phyloP scores from a whole-genome alignment of 1,139 yeast species.

The Taphrina flavorubra region DNA sequence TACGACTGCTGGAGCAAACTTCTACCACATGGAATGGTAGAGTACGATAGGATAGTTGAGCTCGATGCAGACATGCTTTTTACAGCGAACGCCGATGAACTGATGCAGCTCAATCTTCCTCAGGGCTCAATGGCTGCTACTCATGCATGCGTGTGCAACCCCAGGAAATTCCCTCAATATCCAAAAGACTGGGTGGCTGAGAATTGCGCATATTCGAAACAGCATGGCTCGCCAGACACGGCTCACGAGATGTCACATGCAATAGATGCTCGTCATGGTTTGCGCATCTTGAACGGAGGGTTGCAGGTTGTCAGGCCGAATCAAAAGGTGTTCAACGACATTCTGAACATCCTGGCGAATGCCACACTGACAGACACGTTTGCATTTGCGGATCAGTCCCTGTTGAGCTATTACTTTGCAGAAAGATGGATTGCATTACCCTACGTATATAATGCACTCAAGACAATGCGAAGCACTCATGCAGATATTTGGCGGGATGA shows the following conservation, averaged over 20 bases:
- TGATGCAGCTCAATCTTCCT: constrained; percentile 56
- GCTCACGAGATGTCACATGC: constrained; percentile 52
- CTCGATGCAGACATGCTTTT: constrained; percentile 66
- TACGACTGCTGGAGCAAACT: constrained; percentile 66
- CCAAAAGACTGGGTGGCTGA: constrained; percentile 60
- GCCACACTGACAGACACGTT: constrained; percentile 54
- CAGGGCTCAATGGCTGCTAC: constrained; percentile 59
- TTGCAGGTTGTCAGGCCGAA: constrained; percentile 59
- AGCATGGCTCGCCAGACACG: constrained; percentile 45
- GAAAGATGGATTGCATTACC: constrained; percentile 60
- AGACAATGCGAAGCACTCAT: constrained; percentile 58
- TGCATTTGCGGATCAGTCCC: constrained; percentile 64
- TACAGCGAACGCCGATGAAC: constrained; percentile 61
- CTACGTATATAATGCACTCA: constrained; percentile 61
- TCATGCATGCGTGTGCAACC: constrained; percentile 68
- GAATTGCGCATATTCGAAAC: constrained; percentile 60
- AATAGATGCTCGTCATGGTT: constrained; percentile 55
- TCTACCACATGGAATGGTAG: constrained; percentile 59
- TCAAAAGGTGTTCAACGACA: constrained; percentile 52
- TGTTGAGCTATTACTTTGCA: constrained; percentile 60
- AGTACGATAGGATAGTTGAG: constrained; percentile 60
- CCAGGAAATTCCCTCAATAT: constrained; percentile 58
- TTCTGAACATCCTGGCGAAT: constrained; percentile 53
- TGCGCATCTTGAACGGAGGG: constrained; percentile 63
- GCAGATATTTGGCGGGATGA: constrained; percentile 56